These are phyloP conservation scores for Stramenopiles sp. DNA, from an alignment of 352 stramenopile species.

Conservation along the genomic window DNA sequence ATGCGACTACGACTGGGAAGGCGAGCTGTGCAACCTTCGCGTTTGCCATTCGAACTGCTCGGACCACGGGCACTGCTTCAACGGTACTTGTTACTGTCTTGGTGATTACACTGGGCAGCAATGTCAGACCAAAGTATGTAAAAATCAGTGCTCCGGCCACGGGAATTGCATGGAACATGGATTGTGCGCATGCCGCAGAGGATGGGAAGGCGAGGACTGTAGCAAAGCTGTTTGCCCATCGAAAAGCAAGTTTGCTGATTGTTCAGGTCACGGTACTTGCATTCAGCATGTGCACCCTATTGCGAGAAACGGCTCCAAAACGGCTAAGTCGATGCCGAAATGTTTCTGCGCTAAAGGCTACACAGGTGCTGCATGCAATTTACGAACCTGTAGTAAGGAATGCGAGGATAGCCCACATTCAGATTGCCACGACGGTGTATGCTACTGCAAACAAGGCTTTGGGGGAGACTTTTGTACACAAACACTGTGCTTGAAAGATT, in stretches of 20 bases:
- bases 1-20: background rate
- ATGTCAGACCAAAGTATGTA: background rate
- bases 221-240: background rate
- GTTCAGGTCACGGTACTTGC: background rate
- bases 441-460: background rate
- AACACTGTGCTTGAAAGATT: slow-evolving; percentile 8
- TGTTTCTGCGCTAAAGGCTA: slow-evolving; percentile 4
- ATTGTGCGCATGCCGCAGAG: background rate
- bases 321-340: background rate
- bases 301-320: background rate
- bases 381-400: background rate
- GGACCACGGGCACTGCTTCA: background rate
- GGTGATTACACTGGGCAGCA: background rate
- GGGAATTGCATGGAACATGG: background rate
- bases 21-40: background rate
- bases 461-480: background rate
- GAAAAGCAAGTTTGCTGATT: background rate
- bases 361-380: background rate
- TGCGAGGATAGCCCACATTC: background rate
- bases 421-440: background rate
- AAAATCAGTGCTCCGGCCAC: background rate
- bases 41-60: slow-evolving; percentile 1
- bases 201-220: background rate
- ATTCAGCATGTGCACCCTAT: background rate
- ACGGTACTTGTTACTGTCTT: background rate